Evolutionary conservation across 257 asterid species (phyloP), one percentile per base, ranked within the genome.

Genomic region (Solanum lignicaule): DNA sequence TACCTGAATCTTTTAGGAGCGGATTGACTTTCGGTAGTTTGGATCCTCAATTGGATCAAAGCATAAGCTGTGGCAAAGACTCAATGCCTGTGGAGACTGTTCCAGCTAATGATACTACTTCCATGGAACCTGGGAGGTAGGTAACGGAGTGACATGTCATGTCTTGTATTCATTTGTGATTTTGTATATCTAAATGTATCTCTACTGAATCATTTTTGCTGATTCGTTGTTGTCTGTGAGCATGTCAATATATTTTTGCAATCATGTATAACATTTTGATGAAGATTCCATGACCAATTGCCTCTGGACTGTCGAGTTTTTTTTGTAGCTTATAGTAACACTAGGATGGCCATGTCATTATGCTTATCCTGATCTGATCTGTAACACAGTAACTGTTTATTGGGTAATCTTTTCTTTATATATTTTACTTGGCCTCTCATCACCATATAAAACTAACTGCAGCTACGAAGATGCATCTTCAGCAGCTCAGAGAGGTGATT

Each of bases 21-120:
- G 88, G 90, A 18, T 69, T 94, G 90, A 92, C 91, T 74, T 94
- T 94, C 79, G 98, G 98, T 82, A 94, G 94, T 89, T 82, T 93
- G 87, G 92, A 91, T 88, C 90, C 89, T 86, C 85, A 83, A 83
- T 33, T 60, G 38, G 91, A 75, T 85, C 88, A 83, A 35, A 86
- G 78, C 65, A 84, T 83, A 84, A 83, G 55, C 66, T 74, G 38
- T 10, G 62, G 55, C 52, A 87, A 89, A 86, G 88, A 84, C 78
- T 74, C 92, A 15, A 33, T 25, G 32, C 58, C 62, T 60, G 87
- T 43, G 46, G 90, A 89, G 62, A 81, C 92, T 66, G 78, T n/a
- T 79, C 75, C 89, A 21, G 65, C 75, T 68, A 74, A 39, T 79
- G 78, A 33, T 83, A 89, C 89, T 83, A 88, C 90, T 87, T 81